Conservation (phyloP, 768 basidiomycete genomes). For the Termitomyces eurrhizus region DNA sequence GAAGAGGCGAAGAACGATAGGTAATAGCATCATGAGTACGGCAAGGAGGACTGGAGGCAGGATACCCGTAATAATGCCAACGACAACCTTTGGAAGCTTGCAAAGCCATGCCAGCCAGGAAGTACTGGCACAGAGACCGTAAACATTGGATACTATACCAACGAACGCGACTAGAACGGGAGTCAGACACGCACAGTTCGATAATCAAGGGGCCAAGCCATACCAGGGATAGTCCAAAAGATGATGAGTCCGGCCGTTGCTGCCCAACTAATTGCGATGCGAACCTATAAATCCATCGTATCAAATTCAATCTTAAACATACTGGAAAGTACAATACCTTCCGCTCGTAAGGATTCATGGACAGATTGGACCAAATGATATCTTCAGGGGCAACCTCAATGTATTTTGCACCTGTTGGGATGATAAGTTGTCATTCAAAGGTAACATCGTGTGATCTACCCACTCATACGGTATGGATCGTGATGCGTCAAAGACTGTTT, state of each 20-base stretch:
- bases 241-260: constrained; percentile 78
- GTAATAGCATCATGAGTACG: constrained; percentile 86
- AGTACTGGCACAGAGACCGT: constrained; percentile 57
- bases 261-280: constrained; percentile 65
- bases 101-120: constrained; percentile 86
- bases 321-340: constrained; percentile 34
- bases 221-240: constrained; percentile 83
- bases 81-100: constrained; percentile 53
- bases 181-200: neutral
- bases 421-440: neutral
- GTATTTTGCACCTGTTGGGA: constrained; percentile 45
- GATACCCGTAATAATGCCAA: constrained; percentile 85
- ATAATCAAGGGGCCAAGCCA: constrained; percentile 22
- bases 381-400: constrained; percentile 84
- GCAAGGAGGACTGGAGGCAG: constrained; percentile 85
- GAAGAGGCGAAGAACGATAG: constrained; percentile 74
- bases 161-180: constrained; percentile 64
- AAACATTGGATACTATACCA: constrained; percentile 80
- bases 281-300: constrained; percentile 27
- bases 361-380: constrained; percentile 90
- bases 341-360: constrained; percentile 85
- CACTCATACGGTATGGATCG: constrained; percentile 77
- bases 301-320: neutral
- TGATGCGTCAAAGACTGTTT: constrained; percentile 73
- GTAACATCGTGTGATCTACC: constrained; percentile 10